Percentiles rank a stretch among this genome's conserved stretches.
Conservation (phyloP, 495 filamentous ascomycete species). For the Penicillium taxi region DNA sequence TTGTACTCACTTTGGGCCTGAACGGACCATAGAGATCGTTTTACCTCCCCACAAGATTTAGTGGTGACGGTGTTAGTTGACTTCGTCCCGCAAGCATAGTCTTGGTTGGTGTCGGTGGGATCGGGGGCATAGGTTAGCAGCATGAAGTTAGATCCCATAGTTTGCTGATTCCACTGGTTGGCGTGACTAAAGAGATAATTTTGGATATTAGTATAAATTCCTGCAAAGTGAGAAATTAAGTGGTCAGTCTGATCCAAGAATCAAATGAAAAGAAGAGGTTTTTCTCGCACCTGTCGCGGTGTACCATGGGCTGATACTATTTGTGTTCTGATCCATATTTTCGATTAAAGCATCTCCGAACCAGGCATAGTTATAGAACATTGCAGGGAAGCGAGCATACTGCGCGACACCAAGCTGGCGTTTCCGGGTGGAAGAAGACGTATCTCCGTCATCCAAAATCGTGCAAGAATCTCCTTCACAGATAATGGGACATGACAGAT, state of each 20-base stretch:
- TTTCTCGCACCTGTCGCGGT: background rate
- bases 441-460: background rate
- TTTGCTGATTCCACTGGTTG: background rate
- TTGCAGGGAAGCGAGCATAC: background rate
- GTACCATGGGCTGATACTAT: background rate
- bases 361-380: background rate
- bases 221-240: background rate
- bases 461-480: background rate
- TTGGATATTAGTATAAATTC: conserved; percentile 2
- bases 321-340: background rate
- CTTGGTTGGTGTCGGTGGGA: background rate
- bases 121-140: background rate
- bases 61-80: background rate
- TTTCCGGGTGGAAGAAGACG: background rate
- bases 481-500: background rate
- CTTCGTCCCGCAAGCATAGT: background rate
- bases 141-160: background rate
- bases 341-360: background rate
- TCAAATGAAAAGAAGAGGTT: background rate
- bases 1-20: background rate
- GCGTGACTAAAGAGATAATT: background rate
- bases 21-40: background rate
- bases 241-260: background rate
- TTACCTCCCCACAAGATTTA: background rate
- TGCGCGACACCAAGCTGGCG: background rate